A percentile compares a stretch with the other conserved stretches of the same genome.
Evolutionary conservation across 2,329 filamentous ascomycete species (phyloP).

Genomic region (Pseudopithomyces maydicus): DNA sequence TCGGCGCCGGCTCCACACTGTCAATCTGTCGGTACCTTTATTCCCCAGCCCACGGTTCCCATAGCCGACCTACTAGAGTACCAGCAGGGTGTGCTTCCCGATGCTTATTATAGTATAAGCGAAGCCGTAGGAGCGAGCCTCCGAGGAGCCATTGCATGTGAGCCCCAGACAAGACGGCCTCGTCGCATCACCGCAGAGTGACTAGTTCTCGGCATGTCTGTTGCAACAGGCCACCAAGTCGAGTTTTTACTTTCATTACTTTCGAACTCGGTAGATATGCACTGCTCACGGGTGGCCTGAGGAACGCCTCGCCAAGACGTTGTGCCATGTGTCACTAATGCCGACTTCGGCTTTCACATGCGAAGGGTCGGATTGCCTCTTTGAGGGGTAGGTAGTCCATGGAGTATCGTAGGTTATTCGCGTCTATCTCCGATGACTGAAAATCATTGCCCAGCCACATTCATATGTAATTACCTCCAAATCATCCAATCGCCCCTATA

Average conservation of each 20-base stretch:
- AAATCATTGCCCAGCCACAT: too few relatives aligned
- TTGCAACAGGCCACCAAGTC: neutral
- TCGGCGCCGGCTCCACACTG: neutral
- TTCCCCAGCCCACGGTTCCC: neutral
- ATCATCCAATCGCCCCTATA: neutral
- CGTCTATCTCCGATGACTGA: too few relatives aligned
- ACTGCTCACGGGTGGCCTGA: too few relatives aligned
- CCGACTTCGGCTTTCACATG: conserved; percentile 4
- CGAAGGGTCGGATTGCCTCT: too few relatives aligned
- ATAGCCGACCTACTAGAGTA: neutral
- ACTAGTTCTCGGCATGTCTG: too few relatives aligned
- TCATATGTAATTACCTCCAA: too few relatives aligned
- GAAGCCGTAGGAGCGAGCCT: neutral
- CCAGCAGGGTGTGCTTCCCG: neutral
- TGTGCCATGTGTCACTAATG: neutral
- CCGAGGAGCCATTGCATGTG: too few relatives aligned
- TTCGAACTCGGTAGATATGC: too few relatives aligned
- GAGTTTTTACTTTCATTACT: neutral
- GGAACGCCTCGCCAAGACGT: neutral
- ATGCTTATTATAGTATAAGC: neutral
- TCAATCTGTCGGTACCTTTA: neutral
- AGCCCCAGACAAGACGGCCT: neutral
- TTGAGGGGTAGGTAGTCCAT: too few relatives aligned
- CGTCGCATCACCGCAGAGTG: too few relatives aligned
- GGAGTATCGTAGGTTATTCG: too few relatives aligned